Base-by-base conservation (phyloP, 2,329 filamentous ascomycete species). In the Diaporthe vexans region DNA sequence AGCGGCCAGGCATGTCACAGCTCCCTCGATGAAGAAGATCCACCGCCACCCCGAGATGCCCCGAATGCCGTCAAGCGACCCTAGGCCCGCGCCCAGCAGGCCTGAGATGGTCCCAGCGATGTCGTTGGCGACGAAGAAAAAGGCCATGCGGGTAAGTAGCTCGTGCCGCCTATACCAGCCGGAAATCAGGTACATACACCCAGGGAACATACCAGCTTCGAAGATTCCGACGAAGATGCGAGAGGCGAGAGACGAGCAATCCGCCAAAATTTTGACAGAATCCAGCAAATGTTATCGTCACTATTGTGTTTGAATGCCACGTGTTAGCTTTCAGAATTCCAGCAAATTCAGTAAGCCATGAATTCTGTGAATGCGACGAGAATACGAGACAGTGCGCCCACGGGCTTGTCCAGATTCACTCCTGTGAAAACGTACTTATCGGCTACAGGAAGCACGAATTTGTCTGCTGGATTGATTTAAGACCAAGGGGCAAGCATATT, bases 51-150 rank as follows among this genome's bases (percentile, higher is more conserved):
- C 91, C 4, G 82, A 82, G n/a, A 92, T 82, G 10, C 85, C 84
- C 3, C 85, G 86, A 1, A 86, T 84, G 10, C 91, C 91, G 15
- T 87, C 81, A 82, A 93, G 87, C 79, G 93, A 91, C 87, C 91
- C 92, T 75, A 93, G 82, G 7, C 93, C 93, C 71, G 91, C 94
- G 15, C 93, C 91, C 1, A 95, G 85, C 57, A 95, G 91, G 73
- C 93, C 92, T 0, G 91, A 86, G 77, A 92, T 92, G 1, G 90
- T 93, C 0, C 90, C 88, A 1, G 92, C 91, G 8, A 93, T 85
- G 76, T 89, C 91, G 56, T 92, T 92, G 11, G 94, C 85, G 19
- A 94, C 86, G 80, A 93, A 94, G 79, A 94, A 94, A 33, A 88
- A 81, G 0, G 91, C 56, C 56, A 58, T 58, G 11, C 29, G 56